Evolutionary conservation across 169 alveolate genomes (phyloP).

Genomic region (Babesia bovis): DNA sequence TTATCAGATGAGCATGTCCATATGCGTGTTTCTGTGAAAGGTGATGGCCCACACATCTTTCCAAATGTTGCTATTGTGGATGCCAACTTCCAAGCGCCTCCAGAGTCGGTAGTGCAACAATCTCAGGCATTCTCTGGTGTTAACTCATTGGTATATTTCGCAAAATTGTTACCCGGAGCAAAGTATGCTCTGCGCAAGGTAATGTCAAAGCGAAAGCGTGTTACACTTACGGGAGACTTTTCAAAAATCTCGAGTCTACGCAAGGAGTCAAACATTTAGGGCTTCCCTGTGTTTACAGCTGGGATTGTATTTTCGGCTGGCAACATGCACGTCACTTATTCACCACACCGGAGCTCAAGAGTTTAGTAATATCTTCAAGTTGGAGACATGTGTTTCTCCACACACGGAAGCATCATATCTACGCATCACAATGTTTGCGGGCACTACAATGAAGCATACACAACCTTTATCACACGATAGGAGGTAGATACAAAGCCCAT

Average conservation of each 20-base stretch:
- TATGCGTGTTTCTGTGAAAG: slow-evolving; percentile 13
- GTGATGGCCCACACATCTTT: background rate
- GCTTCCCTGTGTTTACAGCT: no score
- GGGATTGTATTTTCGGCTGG: no score
- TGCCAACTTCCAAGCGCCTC: background rate
- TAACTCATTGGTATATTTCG: slow-evolving; percentile 6
- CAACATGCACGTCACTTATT: no score
- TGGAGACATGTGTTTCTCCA: no score
- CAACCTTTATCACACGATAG: background rate
- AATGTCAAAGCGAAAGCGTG: slow-evolving; percentile 15
- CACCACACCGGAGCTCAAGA: no score
- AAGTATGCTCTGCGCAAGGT: slow-evolving; percentile 7
- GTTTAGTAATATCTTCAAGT: no score
- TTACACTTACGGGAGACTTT: background rate
- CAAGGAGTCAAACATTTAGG: no score
- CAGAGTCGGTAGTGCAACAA: slow-evolving; percentile 12
- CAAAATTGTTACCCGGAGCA: slow-evolving; percentile 6
- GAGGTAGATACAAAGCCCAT: background rate
- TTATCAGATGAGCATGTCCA: background rate
- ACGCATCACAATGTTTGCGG: background rate
- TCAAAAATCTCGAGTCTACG: background rate
- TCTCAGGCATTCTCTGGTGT: slow-evolving; percentile 22
- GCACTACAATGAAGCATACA: background rate
- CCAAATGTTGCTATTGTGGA: background rate
- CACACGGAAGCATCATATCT: background rate